Percentiles rank a stretch among this genome's conserved stretches.
Conservation (phyloP, 1,139 yeast genomes). For the Kluyveromyces sp. region DNA sequence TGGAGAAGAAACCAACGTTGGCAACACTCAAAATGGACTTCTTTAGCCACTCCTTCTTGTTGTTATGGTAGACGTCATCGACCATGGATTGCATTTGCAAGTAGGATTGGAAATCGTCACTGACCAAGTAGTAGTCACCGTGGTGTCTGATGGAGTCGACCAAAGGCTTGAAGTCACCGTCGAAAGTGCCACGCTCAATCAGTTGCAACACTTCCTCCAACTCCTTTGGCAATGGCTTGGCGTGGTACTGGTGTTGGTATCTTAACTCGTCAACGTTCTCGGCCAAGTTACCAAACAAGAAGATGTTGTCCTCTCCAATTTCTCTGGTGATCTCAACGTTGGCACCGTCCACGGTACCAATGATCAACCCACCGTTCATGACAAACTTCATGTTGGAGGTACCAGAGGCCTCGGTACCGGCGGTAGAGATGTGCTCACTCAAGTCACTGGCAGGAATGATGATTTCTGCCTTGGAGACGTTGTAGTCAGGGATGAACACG, state of each 20-base stretch:
- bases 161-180: slow-evolving; percentile 62
- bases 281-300: slow-evolving; percentile 82
- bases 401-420: slow-evolving; percentile 96
- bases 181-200: slow-evolving; percentile 64
- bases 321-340: slow-evolving; percentile 92
- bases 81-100: slow-evolving; percentile 71
- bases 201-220: slow-evolving; percentile 58
- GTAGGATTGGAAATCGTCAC: slow-evolving; percentile 83
- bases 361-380: slow-evolving; percentile 84
- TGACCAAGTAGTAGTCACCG: slow-evolving; percentile 81
- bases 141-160: slow-evolving; percentile 61
- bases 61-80: slow-evolving; percentile 60
- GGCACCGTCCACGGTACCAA: slow-evolving; percentile 97
- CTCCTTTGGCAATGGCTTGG: slow-evolving; percentile 41
- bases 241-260: slow-evolving; percentile 60
- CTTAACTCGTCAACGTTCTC: slow-evolving; percentile 85
- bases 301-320: slow-evolving; percentile 87
- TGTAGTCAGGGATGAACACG: slow-evolving; percentile 84
- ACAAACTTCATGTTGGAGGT: slow-evolving; percentile 96
- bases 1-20: slow-evolving; percentile 87
- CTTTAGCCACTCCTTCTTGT: slow-evolving; percentile 65
- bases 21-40: slow-evolving; percentile 78
- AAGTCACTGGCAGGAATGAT: slow-evolving; percentile 86
- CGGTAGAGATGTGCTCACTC: slow-evolving; percentile 94
- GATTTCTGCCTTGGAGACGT: slow-evolving; percentile 88